These are phyloP conservation scores for Blastobotrys illinoisensis DNA, from an alignment of 1,139 yeast genomes.

Conservation along the genomic window DNA sequence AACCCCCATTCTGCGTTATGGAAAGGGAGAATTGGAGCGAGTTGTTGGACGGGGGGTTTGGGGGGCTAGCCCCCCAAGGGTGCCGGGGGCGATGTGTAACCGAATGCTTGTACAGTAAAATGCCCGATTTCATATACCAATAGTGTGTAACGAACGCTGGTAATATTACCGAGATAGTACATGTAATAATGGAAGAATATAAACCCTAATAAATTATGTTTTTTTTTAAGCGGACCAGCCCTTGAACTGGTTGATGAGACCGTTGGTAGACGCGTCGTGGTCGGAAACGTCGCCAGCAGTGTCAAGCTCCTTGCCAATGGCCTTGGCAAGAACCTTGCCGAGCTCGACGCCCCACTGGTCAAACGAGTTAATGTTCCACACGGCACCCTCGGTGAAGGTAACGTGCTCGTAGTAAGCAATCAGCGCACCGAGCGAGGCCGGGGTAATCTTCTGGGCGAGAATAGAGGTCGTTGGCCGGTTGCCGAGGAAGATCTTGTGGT, in stretches of 20 bases:
- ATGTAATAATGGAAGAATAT: not conserved
- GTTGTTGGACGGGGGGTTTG: too few relatives aligned
- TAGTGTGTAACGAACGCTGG: too few relatives aligned
- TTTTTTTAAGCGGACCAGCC: constrained; percentile 53
- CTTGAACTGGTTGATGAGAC: constrained; percentile 91
- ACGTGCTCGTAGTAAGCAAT: constrained; percentile 97
- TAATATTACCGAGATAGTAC: too few relatives aligned
- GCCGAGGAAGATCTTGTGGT: constrained; percentile 95
- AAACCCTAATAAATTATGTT: not conserved
- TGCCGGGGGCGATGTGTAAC: too few relatives aligned
- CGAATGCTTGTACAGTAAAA: too few relatives aligned
- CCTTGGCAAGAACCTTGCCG: constrained; percentile 97
- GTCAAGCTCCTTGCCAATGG: constrained; percentile 81
- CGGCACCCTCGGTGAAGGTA: constrained; percentile 96
- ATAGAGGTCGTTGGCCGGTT: constrained; percentile 99
- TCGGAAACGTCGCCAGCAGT: constrained; percentile 48
- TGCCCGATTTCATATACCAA: too few relatives aligned
- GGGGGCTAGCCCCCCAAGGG: too few relatives aligned
- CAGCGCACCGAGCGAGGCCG: constrained; percentile 90
- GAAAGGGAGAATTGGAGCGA: too few relatives aligned
- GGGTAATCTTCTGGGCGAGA: constrained; percentile 91
- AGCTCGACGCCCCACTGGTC: constrained; percentile 99
- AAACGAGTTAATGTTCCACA: constrained; percentile 98
- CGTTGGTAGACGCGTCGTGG: constrained; percentile 90
- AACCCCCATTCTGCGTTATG: too few relatives aligned